Base-by-base conservation (phyloP, 2,329 filamentous ascomycete genomes). In the Xylaria sp. region DNA sequence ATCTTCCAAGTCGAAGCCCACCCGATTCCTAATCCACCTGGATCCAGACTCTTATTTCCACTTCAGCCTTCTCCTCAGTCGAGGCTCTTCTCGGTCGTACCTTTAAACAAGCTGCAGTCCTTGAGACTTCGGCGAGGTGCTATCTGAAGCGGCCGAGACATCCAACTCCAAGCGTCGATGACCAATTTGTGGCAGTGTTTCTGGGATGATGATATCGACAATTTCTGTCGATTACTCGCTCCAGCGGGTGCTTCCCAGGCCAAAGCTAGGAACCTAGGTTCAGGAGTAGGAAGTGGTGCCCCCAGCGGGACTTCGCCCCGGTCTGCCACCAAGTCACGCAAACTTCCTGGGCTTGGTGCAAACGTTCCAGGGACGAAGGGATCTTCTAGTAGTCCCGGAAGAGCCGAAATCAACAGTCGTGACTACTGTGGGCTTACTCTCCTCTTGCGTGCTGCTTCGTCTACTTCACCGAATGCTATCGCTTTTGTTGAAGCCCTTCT, bases 121-220 rank as follows among this genome's bases (percentile, higher is more conserved):
- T 67, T 66, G 89, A 88, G 89, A 86, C 69, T 88, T 87, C 87
- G 90, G 91, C 90, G 88, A 95, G 91, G 91, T 65, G 58, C 60
- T 60, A 60, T 66, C 59, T 51, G 62, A 64, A 62, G 60, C 37
- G 34, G 61, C 61, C 44, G 93, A 97, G 91, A 88, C 89, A 92
- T 80, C 85, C 89, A 84, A 55, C 18, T 30, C 2, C 42, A 50
- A 58, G 63, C 59, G 61, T 59, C 61, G 37, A 65, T 65, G 63
- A 65, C 55, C 49, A 65, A 61, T 57, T 86, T 99, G 76, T 97
- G 93, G 93, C 92, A 92, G 83, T 91, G 85, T 75, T 97, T 93
- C 76, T 89, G 95, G 81, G 89, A 97, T 86, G 90, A 97, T 83
- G 92, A 99, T 86, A 89, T 96, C 86, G 92, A 96, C 75, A 86